Percentiles rank a stretch among this genome's conserved stretches.
Evolutionary conservation across 352 stramenopile species (phyloP).

Genomic region (Globisporangium mamillatum): DNA sequence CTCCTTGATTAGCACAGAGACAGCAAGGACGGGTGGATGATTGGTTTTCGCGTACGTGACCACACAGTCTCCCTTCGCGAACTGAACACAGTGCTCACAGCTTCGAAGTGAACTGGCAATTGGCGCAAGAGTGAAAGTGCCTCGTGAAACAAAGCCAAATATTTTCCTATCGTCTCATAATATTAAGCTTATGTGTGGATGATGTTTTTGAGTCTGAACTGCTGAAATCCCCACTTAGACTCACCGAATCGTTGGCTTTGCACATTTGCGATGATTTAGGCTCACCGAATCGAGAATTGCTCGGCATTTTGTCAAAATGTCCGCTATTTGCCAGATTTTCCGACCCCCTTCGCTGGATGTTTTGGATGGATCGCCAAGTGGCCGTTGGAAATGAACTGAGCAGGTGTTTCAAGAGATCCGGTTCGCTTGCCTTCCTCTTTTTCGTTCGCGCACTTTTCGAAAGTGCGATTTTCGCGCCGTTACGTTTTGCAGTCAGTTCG

Average conservation of each 20-base stretch:
- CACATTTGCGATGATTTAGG: background rate
- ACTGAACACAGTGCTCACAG: background rate
- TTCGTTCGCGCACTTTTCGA: background rate
- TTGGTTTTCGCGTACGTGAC: background rate
- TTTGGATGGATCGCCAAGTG: background rate
- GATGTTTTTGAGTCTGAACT: background rate
- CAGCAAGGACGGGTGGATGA: background rate
- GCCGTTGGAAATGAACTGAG: background rate
- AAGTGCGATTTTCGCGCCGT: background rate
- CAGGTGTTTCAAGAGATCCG: background rate
- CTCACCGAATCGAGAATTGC: background rate
- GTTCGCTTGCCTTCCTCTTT: background rate
- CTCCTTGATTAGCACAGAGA: background rate
- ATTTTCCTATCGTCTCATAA: too few species aligned
- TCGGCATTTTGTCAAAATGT: background rate
- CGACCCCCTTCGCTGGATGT: background rate
- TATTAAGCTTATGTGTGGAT: background rate
- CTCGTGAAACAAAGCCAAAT: too few species aligned
- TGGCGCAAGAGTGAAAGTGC: background rate
- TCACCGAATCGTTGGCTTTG: background rate
- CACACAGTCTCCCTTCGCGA: background rate
- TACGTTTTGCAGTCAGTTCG: background rate
- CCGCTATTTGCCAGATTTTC: background rate
- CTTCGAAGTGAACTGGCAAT: background rate
- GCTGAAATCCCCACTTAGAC: background rate